Evolutionary conservation across 169 alveolate species (phyloP), one percentile per base, ranked within the genome.

Genomic region (Plasmodium billcollinsi): DNA sequence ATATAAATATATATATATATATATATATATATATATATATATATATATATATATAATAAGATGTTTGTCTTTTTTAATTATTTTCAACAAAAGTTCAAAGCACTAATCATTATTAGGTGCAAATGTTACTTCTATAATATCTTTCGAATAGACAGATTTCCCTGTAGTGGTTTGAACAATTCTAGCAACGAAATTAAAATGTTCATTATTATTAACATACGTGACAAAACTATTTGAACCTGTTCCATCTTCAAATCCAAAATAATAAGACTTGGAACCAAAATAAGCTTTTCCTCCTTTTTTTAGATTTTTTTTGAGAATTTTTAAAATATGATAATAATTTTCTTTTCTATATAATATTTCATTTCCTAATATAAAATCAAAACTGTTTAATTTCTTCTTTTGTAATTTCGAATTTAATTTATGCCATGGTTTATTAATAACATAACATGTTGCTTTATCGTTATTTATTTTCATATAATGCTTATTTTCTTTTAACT

Each of bases 201-300:
- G 24, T 73, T 83, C 52, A 12, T 83, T 83, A 49, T 67, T 70
- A 70, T 83, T 83, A 21, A 83, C 85, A 70, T 83, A 83, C 12
- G 69, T 72, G 11, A 71, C 29, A 73, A 83, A 83, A 50, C 85
- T 33, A 15, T 69, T 83, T 50, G 91, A 69, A 6, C 91, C 91
- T 15, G 83, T 73, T 49, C 91, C 91, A 63, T 71, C 85, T 70
- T 83, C 91, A 70, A 83, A 83, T 26, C 91, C 91, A 39, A 83
- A 83, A 63, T 83, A 83, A 70, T 70, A 83, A 2, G 91, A 83
- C 54, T 83, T 83, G 3, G 91, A n/a, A 33, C 91, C 91, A 47
- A 83, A 67, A 52, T 70, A 83, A 26, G 85, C 91, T 72, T 70
- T 83, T 6, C 91, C 91, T 43, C 61, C 59, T 56, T 21, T 21